phyloP scores from a whole-genome alignment of 345 rosid genomes.

The Trapa bicornis region DNA sequence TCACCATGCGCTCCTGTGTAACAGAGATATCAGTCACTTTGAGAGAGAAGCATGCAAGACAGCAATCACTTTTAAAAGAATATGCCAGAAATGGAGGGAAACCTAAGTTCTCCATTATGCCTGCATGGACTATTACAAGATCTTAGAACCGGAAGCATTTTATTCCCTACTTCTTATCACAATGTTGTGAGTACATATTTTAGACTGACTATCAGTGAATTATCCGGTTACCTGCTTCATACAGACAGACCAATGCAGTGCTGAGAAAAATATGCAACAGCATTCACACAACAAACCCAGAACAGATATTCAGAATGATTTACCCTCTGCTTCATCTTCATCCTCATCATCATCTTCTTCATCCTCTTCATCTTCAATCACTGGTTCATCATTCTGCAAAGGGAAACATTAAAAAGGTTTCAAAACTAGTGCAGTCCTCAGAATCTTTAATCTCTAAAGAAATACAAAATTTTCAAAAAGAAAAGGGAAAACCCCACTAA shows the following conservation, averaged over 20 bases:
- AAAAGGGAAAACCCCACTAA: neutral
- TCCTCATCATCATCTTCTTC: conserved; percentile 58
- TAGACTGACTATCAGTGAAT: neutral
- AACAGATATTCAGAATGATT: neutral
- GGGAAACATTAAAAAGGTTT: neutral
- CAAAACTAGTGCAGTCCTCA: neutral
- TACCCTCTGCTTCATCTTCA: conserved; percentile 48
- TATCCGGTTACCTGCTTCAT: neutral
- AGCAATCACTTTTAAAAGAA: neutral
- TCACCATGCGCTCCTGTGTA: conserved; percentile 40
- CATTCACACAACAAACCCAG: neutral
- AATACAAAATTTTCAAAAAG: neutral
- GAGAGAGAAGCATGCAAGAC: neutral
- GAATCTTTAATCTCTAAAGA: neutral
- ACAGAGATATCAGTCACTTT: neutral
- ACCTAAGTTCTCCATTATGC: neutral
- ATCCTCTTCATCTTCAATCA: conserved; percentile 58
- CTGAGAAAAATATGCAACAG: neutral
- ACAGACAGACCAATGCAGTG: neutral
- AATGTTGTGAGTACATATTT: no score
- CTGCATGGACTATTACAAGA: neutral
- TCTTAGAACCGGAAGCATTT: neutral
- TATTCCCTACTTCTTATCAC: neutral
- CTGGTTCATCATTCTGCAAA: conserved; percentile 46
- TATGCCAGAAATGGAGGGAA: neutral